phyloP scores from a whole-genome alignment of 1,284 basidiomycete species.

The Veloboletus limbatus region DNA sequence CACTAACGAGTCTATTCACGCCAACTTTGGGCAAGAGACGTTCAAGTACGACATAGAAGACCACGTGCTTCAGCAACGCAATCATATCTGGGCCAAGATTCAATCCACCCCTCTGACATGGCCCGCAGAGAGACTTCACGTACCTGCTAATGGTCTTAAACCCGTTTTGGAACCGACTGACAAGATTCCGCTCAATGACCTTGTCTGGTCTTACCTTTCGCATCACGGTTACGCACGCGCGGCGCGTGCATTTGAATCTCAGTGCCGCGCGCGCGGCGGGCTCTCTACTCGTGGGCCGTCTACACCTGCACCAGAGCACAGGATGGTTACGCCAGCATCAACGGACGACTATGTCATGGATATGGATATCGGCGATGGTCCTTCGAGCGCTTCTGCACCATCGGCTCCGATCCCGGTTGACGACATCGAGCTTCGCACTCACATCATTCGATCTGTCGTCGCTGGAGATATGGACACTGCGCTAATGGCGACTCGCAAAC shows the following conservation, averaged over 20 bases:
- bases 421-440: constrained; percentile 64
- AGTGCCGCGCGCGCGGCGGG: constrained; percentile 33
- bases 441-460: constrained; percentile 64
- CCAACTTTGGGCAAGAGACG: constrained; percentile 83
- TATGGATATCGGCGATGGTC: constrained; percentile 31
- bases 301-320: constrained; percentile 2
- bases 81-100: constrained; percentile 61
- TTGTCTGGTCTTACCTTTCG: constrained; percentile 75
- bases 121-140: constrained; percentile 19
- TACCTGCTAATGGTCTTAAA: constrained; percentile 1
- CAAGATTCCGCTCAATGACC: constrained; percentile 53
- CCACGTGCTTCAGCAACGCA: constrained; percentile 66
- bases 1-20: constrained; percentile 64
- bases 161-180: constrained; percentile 20
- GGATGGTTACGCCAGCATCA: constrained; percentile 12
- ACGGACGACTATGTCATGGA: constrained; percentile 49
- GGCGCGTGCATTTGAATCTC: constrained; percentile 60
- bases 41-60: constrained; percentile 89
- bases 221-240: constrained; percentile 78
- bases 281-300: constrained; percentile 14
- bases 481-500: constrained; percentile 49
- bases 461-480: constrained; percentile 72
- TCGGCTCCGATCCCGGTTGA: constrained; percentile 29
- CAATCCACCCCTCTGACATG: constrained; percentile 48
- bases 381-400: constrained; percentile 6